These are phyloP conservation scores for Viola odorata DNA, from an alignment of 345 rosid species.

Conservation along the genomic window DNA sequence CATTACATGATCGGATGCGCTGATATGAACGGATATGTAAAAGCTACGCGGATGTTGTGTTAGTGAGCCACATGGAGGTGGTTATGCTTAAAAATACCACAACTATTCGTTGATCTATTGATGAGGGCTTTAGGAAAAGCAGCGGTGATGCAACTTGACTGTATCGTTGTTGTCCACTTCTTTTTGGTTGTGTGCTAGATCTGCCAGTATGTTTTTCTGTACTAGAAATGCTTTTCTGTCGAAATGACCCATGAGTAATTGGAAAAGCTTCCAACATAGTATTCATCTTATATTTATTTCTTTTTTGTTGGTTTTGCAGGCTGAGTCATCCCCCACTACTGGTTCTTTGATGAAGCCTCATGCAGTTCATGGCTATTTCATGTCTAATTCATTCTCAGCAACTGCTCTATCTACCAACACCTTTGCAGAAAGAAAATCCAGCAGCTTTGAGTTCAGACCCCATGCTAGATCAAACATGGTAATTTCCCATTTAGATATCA, in stretches of 20 bases:
- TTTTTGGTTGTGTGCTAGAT: slow-evolving; percentile 1
- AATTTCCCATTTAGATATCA: slow-evolving; percentile 23
- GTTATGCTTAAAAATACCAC: slow-evolving; percentile 5
- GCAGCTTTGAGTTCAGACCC: slow-evolving; percentile 74
- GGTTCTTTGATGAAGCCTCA: slow-evolving; percentile 77
- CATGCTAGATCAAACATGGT: slow-evolving; percentile 66
- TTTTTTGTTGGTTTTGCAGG: slow-evolving; percentile 43
- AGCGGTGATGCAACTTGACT: slow-evolving; percentile 6
- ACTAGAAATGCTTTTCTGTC: background rate
- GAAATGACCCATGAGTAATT: background rate
- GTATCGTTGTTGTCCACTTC: slow-evolving; percentile 17
- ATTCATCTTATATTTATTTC: background rate
- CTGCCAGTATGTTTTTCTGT: background rate
- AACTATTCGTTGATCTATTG: slow-evolving; percentile 3
- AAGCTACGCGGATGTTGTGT: slow-evolving; percentile 6
- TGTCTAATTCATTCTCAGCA: slow-evolving; percentile 36
- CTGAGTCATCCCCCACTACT: slow-evolving; percentile 94
- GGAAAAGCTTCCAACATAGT: background rate
- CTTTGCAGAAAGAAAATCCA: slow-evolving; percentile 41
- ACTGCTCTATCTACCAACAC: slow-evolving; percentile 35
- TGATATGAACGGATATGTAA: slow-evolving; percentile 6
- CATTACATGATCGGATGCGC: slow-evolving; percentile 17
- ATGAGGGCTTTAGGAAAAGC: slow-evolving; percentile 4
- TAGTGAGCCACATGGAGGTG: background rate
- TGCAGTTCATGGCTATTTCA: slow-evolving; percentile 29